Base-by-base conservation (phyloP, 2,329 filamentous ascomycete genomes). In the Parasarocladium wereldwijsianum region DNA sequence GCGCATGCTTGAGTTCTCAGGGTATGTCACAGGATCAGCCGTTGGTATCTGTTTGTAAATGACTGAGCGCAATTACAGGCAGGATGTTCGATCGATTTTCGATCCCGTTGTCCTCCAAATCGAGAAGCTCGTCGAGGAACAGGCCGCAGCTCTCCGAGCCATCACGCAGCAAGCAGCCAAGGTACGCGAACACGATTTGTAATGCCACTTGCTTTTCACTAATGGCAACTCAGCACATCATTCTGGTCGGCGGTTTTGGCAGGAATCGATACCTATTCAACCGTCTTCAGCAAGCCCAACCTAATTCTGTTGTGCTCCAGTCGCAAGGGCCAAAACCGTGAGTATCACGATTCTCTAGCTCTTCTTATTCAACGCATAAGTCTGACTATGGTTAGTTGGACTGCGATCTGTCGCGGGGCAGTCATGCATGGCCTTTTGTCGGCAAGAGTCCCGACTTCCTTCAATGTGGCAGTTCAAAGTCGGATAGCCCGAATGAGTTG, bases 231-330 rank as follows among this genome's bases (percentile, higher is more conserved):
- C 9, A 58, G 57, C 51, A 48, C 15, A 31, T 60, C 5, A 41
- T 58, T 2, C 42, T 60, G 0, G 55, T 52, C 0, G 57, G 57
- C 0, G 57, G 56, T 0, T 52, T 60, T 5, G 56, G 57, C 0
- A 37, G 47, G 2, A 50, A 42, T 9, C 19, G 27, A 0, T 55
- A 50, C 5, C 33, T 60, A 1, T 38, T 34, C 8, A 24, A 35
- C 2, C 32, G 32, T 0, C 29, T 60, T 0, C 32, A 35, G 0
- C 11, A 25, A n/a, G 12, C 18, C 0, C 3, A 4, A 0, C 15
- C 43, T 0, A 21, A 6, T 6, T 36, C 32, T 1, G 41, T 40
- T 1, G 29, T 60, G 2, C 33, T 59, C 0, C 55, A 56, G 2
- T 35, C 42, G 0, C 29, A 34, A 0, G 46, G 47, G 1, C 38